Evolutionary conservation across 306 rosid genomes (phyloP), one percentile per base, ranked within the genome.

Genomic region (Adenanthera pavonina): DNA sequence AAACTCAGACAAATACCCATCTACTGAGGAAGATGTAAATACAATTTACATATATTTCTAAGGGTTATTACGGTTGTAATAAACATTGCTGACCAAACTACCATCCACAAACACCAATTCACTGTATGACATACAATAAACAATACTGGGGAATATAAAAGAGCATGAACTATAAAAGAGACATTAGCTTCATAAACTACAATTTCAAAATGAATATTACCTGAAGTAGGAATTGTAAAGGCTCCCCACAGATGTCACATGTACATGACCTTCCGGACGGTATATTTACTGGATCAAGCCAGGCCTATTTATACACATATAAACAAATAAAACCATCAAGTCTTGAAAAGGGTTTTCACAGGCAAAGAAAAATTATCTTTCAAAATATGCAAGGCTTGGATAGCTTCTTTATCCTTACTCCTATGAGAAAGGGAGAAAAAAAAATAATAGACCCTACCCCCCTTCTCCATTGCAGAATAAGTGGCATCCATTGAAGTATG

Each of bases 271-370:
- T 86, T 72, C 94, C 97, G 0, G 90, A 75, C 1, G 99, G 97
- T 73, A 93, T 81, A 81, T 87, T 92, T 65, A 89, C 76, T 20
- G 99, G 97, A 79, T 93, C 97, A 82, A 95, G 85, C 98, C 98
- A 95, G 67, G 97, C 98, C 98, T 94, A 61, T 74, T 62, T 78
- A 34, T 79, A 68, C 30, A 71, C 68, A 52, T 75, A 33, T 79
- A 67, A 74, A 71, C 40, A 25, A 7, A 78, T n/a, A 44, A 78
- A 69, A 30, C 15, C 48, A 53, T 81, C 34, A 72, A 46, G 35
- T 67, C 52, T 5, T 41, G 3, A 9, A 43, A 19, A 8, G 30
- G 38, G 19, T 17, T 46, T 46, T n/a, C 16, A 41, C 34, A 20
- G 9, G 16, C 72, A n/a, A 68, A 68, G 40, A 16, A 25, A 25